Percentiles rank a stretch among this genome's conserved stretches.
Evolutionary conservation across 2,329 filamentous ascomycete species (phyloP).

Genomic region (Aureobasidium sp.): DNA sequence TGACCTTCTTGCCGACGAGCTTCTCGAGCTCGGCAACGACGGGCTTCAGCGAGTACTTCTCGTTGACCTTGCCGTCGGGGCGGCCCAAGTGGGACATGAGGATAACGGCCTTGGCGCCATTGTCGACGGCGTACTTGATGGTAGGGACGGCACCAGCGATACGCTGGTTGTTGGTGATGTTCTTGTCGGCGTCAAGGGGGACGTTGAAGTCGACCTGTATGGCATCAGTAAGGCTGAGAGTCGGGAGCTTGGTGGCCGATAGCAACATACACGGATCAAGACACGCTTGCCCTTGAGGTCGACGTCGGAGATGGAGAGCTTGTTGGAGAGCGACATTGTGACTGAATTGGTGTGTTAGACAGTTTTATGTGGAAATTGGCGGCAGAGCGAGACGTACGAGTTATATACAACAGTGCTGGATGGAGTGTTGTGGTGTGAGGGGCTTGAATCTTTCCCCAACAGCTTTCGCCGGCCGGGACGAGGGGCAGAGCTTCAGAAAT

Average conservation of each 20-base stretch:
- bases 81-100: constrained; percentile 99
- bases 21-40: constrained; percentile 73
- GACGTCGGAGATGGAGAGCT: constrained; percentile 92
- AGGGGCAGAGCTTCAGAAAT: constrained; percentile 10
- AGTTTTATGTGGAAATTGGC: not conserved
- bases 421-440: constrained; percentile 12
- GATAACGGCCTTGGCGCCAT: constrained; percentile 59
- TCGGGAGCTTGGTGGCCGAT: constrained; percentile 10
- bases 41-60: constrained; percentile 92
- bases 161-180: constrained; percentile 93
- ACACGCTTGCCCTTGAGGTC: constrained; percentile 98
- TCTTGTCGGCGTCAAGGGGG: constrained; percentile 80
- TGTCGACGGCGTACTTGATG: constrained; percentile 35
- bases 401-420: constrained; percentile 2
- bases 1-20: constrained; percentile 67
- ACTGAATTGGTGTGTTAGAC: constrained; percentile 1
- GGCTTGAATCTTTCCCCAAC: constrained; percentile 14
- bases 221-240: not conserved
- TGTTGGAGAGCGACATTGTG: constrained; percentile 95
- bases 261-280: constrained; percentile 75
- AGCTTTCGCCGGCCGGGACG: constrained; percentile 5
- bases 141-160: constrained; percentile 72
- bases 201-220: constrained; percentile 98
- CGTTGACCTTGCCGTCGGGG: constrained; percentile 80
- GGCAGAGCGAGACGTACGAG: not conserved